A percentile compares a stretch with the other conserved stretches of the same genome.
phyloP scores from a whole-genome alignment of 441 rosid genomes.

The Adansonia grandidieri region DNA sequence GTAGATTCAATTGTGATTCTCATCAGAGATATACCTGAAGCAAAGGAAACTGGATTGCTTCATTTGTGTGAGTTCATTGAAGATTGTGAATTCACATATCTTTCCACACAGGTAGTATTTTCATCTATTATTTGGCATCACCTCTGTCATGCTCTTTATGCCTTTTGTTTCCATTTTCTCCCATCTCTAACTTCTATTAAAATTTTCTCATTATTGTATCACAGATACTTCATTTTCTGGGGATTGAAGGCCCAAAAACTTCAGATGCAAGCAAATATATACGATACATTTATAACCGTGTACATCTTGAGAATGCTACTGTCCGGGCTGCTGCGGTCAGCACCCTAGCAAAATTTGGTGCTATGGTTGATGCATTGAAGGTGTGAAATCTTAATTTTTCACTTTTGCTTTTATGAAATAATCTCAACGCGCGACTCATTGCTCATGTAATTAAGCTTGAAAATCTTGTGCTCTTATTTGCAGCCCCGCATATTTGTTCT shows the following conservation, averaged over 20 bases:
- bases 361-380: constrained; percentile 84
- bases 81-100: constrained; percentile 98
- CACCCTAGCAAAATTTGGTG: constrained; percentile 96
- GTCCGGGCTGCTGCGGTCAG: constrained; percentile 95
- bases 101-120: constrained; percentile 83
- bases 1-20: constrained; percentile 93
- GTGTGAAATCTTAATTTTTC: constrained; percentile 40
- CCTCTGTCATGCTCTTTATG: constrained; percentile 7
- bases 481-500: constrained; percentile 89
- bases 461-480: constrained; percentile 23
- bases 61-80: constrained; percentile 97
- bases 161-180: constrained; percentile 13
- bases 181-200: background rate
- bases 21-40: constrained; percentile 92
- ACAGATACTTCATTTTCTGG: constrained; percentile 95
- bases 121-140: background rate
- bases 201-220: constrained; percentile 20
- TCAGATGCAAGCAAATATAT: constrained; percentile 96
- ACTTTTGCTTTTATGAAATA: background rate
- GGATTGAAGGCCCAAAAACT: constrained; percentile 93
- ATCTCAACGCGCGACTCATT: background rate
- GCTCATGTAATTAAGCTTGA: background rate
- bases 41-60: constrained; percentile 92
- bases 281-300: constrained; percentile 91
- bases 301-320: constrained; percentile 97